These are phyloP conservation scores for Guyanaporus albipodus DNA, from an alignment of 768 basidiomycete species.

Conservation along the genomic window DNA sequence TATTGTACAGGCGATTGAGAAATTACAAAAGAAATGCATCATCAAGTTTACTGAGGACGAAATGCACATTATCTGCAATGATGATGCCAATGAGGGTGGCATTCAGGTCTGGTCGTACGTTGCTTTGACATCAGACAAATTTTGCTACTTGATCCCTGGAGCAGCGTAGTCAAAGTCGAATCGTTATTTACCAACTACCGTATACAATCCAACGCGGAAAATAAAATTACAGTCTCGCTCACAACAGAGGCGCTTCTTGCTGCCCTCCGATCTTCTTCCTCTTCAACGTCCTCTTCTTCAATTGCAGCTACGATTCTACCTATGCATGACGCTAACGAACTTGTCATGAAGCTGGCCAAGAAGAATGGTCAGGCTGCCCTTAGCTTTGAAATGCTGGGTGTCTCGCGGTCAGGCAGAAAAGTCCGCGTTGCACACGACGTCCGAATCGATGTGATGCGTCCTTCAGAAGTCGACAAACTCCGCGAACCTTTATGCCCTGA, in stretches of 20 bases:
- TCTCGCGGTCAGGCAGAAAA: constrained; percentile 57
- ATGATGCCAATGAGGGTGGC: constrained; percentile 74
- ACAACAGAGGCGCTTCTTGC: constrained; percentile 70
- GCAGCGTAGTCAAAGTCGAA: constrained; percentile 59
- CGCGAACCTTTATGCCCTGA: constrained; percentile 82
- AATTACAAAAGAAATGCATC: constrained; percentile 79
- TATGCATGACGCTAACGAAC: constrained; percentile 53
- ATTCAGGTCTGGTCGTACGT: constrained; percentile 83
- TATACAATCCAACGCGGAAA: constrained; percentile 81
- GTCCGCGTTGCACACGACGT: constrained; percentile 78
- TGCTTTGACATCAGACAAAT: constrained; percentile 27
- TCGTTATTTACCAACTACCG: constrained; percentile 74
- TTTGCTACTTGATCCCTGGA: constrained; percentile 6
- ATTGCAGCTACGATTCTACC: constrained; percentile 28
- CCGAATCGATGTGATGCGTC: constrained; percentile 74
- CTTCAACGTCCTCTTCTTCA: constrained; percentile 42
- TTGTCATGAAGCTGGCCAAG: constrained; percentile 83
- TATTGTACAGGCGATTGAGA: constrained; percentile 78
- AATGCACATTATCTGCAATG: constrained; percentile 82
- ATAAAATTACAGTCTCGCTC: constrained; percentile 75
- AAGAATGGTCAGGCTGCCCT: constrained; percentile 77
- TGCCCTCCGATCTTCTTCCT: constrained; percentile 63
- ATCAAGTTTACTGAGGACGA: constrained; percentile 71
- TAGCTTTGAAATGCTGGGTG: constrained; percentile 68
- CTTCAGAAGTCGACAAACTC: constrained; percentile 65